Percentiles rank a stretch among this genome's conserved stretches.
Evolutionary conservation across 495 filamentous ascomycete genomes (phyloP).

Genomic region (Hyaloscypha hepaticicola): DNA sequence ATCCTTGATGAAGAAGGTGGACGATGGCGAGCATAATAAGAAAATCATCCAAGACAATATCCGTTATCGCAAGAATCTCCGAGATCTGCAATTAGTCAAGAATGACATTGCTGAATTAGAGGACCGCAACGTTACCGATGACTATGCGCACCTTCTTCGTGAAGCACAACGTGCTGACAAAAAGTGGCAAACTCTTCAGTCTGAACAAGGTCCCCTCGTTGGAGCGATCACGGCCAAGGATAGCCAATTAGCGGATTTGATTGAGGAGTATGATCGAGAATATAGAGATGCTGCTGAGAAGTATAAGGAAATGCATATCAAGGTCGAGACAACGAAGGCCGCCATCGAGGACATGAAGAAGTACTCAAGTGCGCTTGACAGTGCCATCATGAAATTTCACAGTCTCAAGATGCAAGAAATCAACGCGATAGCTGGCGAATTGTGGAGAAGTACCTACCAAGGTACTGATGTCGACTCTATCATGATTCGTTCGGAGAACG

Average conservation of each 20-base stretch:
- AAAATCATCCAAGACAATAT: constrained; percentile 85
- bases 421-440: constrained; percentile 88
- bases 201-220: constrained; percentile 53
- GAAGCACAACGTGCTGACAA: constrained; percentile 64
- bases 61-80: constrained; percentile 70
- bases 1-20: constrained; percentile 72
- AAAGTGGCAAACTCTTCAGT: constrained; percentile 56
- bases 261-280: constrained; percentile 78
- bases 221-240: constrained; percentile 81
- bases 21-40: constrained; percentile 74
- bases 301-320: constrained; percentile 86
- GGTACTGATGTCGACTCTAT: constrained; percentile 98
- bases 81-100: constrained; percentile 63
- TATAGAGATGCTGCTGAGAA: constrained; percentile 80
- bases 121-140: constrained; percentile 75
- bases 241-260: constrained; percentile 64
- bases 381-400: constrained; percentile 97
- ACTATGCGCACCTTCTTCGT: constrained; percentile 68
- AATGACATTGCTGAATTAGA: constrained; percentile 75
- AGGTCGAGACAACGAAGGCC: constrained; percentile 88
- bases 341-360: constrained; percentile 86
- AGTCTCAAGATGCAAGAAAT: constrained; percentile 97
- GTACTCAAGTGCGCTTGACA: constrained; percentile 78
- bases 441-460: constrained; percentile 96
- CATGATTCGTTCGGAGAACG: constrained; percentile 80